Conservation (phyloP, 1,284 basidiomycete species). For the Rhodofomes roseus region DNA sequence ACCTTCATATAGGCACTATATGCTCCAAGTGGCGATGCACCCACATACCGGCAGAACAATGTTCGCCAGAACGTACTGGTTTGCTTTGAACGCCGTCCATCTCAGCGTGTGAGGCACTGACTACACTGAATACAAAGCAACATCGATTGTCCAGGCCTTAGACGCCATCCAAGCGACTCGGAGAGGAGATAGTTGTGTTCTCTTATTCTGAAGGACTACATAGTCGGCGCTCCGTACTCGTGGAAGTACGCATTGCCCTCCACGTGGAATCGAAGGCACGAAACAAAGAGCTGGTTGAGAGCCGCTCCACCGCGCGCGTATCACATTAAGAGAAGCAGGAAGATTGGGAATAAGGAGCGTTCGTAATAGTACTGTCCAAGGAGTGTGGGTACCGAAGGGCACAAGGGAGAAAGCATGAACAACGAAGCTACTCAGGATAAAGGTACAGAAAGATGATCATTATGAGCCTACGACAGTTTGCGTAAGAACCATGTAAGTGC, state of each 20-base stretch:
- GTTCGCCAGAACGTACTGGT: neutral
- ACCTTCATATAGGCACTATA: neutral
- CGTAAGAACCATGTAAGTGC: neutral
- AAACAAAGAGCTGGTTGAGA: neutral
- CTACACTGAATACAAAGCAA: no score
- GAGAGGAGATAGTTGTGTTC: neutral
- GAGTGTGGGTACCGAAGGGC: constrained; percentile 18
- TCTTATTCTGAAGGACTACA: neutral
- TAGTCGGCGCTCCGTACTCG: neutral
- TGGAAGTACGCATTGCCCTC: neutral
- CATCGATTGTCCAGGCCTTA: no score
- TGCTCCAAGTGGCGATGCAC: neutral
- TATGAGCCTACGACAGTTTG: constrained; percentile 3
- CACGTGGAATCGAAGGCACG: neutral
- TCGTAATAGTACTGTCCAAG: constrained; percentile 22
- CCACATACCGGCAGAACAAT: neutral
- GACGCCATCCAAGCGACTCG: neutral
- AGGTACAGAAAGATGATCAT: constrained; percentile 4
- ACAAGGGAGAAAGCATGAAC: constrained; percentile 14
- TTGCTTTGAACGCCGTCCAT: neutral
- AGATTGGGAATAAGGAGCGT: constrained; percentile 10
- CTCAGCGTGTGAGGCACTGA: no score
- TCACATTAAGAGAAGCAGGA: constrained; percentile 5
- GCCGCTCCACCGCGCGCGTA: neutral
- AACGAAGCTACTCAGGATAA: neutral